Evolutionary conservation across 2,329 filamentous ascomycete genomes (phyloP), one percentile per base, ranked within the genome.

Genomic region (Xylaria polymorpha): DNA sequence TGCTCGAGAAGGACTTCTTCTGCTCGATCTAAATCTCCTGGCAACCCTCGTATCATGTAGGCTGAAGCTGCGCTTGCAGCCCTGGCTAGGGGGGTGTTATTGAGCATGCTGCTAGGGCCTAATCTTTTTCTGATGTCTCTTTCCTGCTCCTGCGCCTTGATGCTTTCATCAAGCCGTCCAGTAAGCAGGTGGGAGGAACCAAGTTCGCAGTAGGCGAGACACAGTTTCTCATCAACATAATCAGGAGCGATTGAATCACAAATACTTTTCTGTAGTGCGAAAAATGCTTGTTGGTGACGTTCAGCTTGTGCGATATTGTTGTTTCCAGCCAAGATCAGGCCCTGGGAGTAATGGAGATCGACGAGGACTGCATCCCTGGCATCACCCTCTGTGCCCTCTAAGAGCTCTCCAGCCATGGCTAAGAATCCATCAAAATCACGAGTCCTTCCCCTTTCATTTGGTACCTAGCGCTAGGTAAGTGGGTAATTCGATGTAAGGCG

Each of bases 391-490:
- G 39, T 44, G 12, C 4, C 43, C 12, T 44, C 44, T 39, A 39
- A 59, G 29, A 59, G 39, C 4, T n/a, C 18, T 44, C 44, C 12
- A 18, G 55, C 55, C 18, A 44, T 15, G 35, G 22, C 35, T n/a
- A 7, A 58, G 37, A 58, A 58, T n/a, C 55, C 55, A n/a, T 58
- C 55, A 10, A 46, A 46, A 14, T 59, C 56, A 7, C 44, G 22
- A 14, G 56, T 59, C 20, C 39, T 10, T 4, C 56, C 56, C 14
- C 56, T 43, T 35, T 59, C 56, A 7, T 59, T 59, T 46, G 39
- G 20, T 59, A 59, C 39, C 56, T 59, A 46, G 25, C 12, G n/a
- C 29, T 32, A 5, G 39, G 18, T 59, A 44, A 59, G 56, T 14
- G 7, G 7, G 3, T 14, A 12, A 41, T n/a, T 20, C 25, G 25